These are phyloP conservation scores for Hymenoscyphus occultus DNA, from an alignment of 2,329 filamentous ascomycete genomes.

Conservation along the genomic window DNA sequence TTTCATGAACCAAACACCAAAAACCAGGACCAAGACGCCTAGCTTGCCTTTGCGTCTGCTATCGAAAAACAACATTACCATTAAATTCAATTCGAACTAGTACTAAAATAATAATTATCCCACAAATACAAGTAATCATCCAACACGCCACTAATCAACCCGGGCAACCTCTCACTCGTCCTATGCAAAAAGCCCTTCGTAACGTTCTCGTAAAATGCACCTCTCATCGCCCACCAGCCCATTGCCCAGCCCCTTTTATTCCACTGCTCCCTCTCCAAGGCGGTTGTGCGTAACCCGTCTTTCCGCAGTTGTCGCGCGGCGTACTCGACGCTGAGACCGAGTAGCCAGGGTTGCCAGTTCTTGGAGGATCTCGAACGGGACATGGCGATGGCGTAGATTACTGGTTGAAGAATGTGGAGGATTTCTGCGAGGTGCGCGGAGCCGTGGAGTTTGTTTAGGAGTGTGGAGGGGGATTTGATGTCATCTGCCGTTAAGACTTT, in stretches of 20 bases:
- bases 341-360: slow-evolving; percentile 88
- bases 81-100: slow-evolving; percentile 32
- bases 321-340: slow-evolving; percentile 82
- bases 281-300: slow-evolving; percentile 66
- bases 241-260: slow-evolving; percentile 83
- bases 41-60: background rate
- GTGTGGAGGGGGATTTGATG: slow-evolving; percentile 83
- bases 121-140: slow-evolving; percentile 98
- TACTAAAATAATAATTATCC: slow-evolving; percentile 90
- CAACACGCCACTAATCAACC: slow-evolving; percentile 75
- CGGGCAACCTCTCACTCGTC: slow-evolving; percentile 44
- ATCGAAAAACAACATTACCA: background rate
- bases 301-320: slow-evolving; percentile 79
- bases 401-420: slow-evolving; percentile 85
- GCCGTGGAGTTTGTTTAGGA: slow-evolving; percentile 81
- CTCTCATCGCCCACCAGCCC: slow-evolving; percentile 94
- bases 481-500: slow-evolving; percentile 94
- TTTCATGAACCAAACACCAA: too few species aligned
- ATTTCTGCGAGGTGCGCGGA: slow-evolving; percentile 74
- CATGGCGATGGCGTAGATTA: slow-evolving; percentile 82
- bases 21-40: background rate
- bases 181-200: slow-evolving; percentile 72
- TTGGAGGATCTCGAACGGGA: slow-evolving; percentile 66
- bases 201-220: slow-evolving; percentile 93
- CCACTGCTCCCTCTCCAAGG: slow-evolving; percentile 87